Evolutionary conservation across 768 basidiomycete genomes (phyloP), one percentile per base, ranked within the genome.

Genomic region (Serendipita vermifera): DNA sequence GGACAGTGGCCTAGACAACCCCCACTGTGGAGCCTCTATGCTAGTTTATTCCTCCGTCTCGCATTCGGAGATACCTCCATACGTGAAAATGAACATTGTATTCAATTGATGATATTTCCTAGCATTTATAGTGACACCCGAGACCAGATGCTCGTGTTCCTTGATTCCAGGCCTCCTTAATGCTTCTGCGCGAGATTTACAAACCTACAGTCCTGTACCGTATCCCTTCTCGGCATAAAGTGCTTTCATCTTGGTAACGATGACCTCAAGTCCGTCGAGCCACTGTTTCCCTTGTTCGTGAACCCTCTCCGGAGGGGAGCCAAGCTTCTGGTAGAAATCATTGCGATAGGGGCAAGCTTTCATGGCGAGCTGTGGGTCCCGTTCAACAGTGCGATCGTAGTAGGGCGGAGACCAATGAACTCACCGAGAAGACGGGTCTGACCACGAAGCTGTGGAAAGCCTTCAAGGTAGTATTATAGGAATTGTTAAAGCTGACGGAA

Each of bases 401-500:
- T 9, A 26, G 9, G 46, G 32, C 24, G 24, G 46, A 26, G 27
- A 46, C 55, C 20, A 54, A 54, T n/a, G n/a, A 41, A 73, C 79
- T 58, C 59, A 81, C 80, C 7, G 71, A 62, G 67, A 82, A 82
- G 57, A 80, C 59, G 38, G 73, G 73, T 60, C 73, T 69, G 38
- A 80, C 73, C 61, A 83, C 78, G 60, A 92, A 83, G 65, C 79
- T 85, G 69, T 99, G 94, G 70, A 82, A 81, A 64, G 82, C 75
- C 72, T 83, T 92, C 66, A 99, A 73, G 13, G 87, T 92, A 7
- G 61, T 74, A 20, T 83, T 83, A 67, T 99, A 99, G 0, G 87
- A 78, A 40, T 81, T 80, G 27, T 72, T 81, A 69, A 99, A 99
- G 17, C 85, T 85, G 0, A 61, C 70, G 2, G 79, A 63, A 13